phyloP scores from a whole-genome alignment of 495 filamentous ascomycete genomes.

The Cercophora sp. region DNA sequence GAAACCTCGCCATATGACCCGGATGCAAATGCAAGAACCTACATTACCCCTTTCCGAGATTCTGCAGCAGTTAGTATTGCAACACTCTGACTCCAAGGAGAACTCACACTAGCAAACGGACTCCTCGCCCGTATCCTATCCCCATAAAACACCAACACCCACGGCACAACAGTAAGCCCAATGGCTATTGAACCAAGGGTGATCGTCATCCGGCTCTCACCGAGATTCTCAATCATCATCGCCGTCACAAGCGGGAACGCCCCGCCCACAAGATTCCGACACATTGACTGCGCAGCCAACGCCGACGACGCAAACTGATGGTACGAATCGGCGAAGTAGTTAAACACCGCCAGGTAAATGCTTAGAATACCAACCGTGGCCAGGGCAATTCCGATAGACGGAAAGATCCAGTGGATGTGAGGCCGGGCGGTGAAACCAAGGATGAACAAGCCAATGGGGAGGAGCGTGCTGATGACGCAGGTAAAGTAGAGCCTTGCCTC shows the following conservation, averaged over 20 bases:
- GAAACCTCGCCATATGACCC: too few species aligned
- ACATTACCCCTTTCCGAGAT: neutral
- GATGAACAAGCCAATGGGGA: slow-evolving; percentile 63
- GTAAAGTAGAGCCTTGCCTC: slow-evolving; percentile 82
- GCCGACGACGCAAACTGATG: slow-evolving; percentile 80
- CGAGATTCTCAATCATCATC: slow-evolving; percentile 67
- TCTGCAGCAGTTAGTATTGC: too few species aligned
- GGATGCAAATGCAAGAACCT: neutral
- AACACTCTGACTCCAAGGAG: too few species aligned
- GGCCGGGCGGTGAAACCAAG: slow-evolving; percentile 76
- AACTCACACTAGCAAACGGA: slow-evolving; percentile 57
- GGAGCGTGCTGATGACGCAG: slow-evolving; percentile 62
- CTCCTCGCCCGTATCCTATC: slow-evolving; percentile 72
- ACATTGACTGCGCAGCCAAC: slow-evolving; percentile 80
- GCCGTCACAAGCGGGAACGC: slow-evolving; percentile 74
- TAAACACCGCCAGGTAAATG: slow-evolving; percentile 88
- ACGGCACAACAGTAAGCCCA: slow-evolving; percentile 73
- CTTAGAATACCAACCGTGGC: slow-evolving; percentile 86
- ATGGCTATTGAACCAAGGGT: slow-evolving; percentile 72
- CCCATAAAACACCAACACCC: slow-evolving; percentile 79
- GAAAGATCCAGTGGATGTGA: slow-evolving; percentile 72
- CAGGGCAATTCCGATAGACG: slow-evolving; percentile 63
- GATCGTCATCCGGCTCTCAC: slow-evolving; percentile 67
- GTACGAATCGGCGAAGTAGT: slow-evolving; percentile 91
- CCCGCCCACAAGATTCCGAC: slow-evolving; percentile 79